Evolutionary conservation across 75 land plant genomes (phyloP), one percentile per base, ranked within the genome.

Genomic region (Chamaecyparis obtusa): DNA sequence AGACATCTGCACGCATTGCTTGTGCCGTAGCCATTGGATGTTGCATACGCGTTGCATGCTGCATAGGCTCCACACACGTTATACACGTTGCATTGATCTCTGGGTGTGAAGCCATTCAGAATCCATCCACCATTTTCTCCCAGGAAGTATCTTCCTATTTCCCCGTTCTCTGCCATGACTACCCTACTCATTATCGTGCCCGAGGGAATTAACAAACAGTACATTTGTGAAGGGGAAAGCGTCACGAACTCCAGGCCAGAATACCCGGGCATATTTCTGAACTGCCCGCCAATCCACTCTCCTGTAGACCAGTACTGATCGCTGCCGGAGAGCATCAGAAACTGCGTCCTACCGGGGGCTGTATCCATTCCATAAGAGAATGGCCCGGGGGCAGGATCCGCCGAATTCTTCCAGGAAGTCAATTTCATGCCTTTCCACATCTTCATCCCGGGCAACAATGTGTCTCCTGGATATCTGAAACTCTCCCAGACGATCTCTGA

Each of bases 381-480:
- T 9, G 35, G 69, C 10, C 88, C 88, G 3, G 13, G 30, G 43
- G 86, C 30, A 24, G 88, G 88, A 71, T 83, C 69, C 5, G 8
- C 8, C 3, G 30, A 17, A 5, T 43, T 46, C 27, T 19, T 27
- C 86, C 86, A 88, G 10, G 86, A 43, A 21, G 51, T 85, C 16
- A 88, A 16, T 41, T 88, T 84, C 83, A 33, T 9, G 10, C 88
- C 88, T 43, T 57, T 43, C 32, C 76, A 85, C 36, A 88, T 21
- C 87, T 27, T 48, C 88, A 88, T 88, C 9, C 72, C 51, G 16
- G 88, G 85, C 33, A 88, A 21, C 86, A 49, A 84, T 37, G 88
- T 67, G 37, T 88, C 79, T 36, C 83, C 85, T 44, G 88, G 88
- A 39, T 88, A 16, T 36, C 57, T 71, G 76, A 88, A 88, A 49